Conservation (phyloP, 495 filamentous ascomycete species). For the Apiosordaria backusii region DNA sequence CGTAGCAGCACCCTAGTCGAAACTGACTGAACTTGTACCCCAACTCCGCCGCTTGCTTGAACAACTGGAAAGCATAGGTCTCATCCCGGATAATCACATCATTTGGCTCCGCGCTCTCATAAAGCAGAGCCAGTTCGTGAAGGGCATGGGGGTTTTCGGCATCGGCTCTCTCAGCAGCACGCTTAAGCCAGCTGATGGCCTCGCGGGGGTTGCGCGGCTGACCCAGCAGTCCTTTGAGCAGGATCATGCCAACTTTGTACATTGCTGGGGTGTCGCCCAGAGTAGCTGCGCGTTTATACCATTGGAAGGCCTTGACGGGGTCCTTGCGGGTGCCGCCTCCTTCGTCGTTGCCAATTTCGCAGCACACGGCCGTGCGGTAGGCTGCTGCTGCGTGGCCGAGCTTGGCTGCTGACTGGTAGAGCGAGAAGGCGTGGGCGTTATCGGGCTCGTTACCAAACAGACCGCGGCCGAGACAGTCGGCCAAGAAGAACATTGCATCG, state of each 20-base stretch:
- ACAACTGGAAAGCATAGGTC: conserved; percentile 69
- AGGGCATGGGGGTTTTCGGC: conserved; percentile 90
- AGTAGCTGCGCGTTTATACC: conserved; percentile 91
- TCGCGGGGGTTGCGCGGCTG: conserved; percentile 81
- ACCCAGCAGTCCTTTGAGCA: conserved; percentile 88
- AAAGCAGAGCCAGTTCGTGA: conserved; percentile 85
- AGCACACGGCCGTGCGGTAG: conserved; percentile 95
- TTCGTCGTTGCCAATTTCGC: conserved; percentile 92
- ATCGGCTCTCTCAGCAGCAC: conserved; percentile 85
- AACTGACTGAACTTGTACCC: conserved; percentile 96
- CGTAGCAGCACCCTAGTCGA: conserved; percentile 78
- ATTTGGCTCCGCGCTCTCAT: conserved; percentile 65
- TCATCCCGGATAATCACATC: conserved; percentile 77
- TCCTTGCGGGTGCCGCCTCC: conserved; percentile 89
- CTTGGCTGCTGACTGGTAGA: conserved; percentile 94
- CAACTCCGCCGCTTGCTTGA: conserved; percentile 81
- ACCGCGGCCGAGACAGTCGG: conserved; percentile 83
- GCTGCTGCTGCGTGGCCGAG: conserved; percentile 78
- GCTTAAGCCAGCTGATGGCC: conserved; percentile 85
- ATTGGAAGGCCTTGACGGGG: conserved; percentile 89
- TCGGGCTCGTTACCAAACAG: conserved; percentile 62
- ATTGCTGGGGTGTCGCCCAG: conserved; percentile 89
- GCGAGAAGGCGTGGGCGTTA: conserved; percentile 80
- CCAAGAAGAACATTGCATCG: conserved; percentile 92
- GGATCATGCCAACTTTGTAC: conserved; percentile 98